A percentile compares a stretch with the other conserved stretches of the same genome.
Conservation (phyloP, 73 alveolate species). For the Tetrahymena elliotti region DNA sequence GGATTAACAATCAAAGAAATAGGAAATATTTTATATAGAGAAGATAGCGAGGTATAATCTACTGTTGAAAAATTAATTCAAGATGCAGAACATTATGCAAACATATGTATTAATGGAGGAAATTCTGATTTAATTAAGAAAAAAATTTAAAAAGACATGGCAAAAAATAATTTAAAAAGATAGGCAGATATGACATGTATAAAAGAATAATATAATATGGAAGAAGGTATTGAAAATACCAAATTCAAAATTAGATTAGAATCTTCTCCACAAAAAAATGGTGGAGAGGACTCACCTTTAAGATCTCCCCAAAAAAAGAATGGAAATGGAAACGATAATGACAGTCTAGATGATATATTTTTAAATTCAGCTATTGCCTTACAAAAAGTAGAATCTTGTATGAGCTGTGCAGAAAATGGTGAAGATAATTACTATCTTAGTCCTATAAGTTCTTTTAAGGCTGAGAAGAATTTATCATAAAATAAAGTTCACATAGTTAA, state of each 20-base stretch:
- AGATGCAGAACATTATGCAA: conserved; percentile 7
- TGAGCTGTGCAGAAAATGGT: not conserved
- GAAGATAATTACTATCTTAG: not conserved
- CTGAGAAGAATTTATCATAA: not conserved
- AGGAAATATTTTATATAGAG: conserved; percentile 39
- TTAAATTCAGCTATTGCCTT: not conserved
- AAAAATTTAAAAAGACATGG: not conserved
- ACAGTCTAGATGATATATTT: not conserved
- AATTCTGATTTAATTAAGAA: not conserved
- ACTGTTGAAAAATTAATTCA: conserved; percentile 3
- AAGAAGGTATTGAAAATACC: not conserved
- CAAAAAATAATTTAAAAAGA: not conserved
- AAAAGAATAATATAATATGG: not conserved
- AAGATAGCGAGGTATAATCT: conserved; percentile 12
- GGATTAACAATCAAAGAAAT: conserved; percentile 84
- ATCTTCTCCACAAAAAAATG: not conserved
- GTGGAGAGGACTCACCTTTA: not conserved
- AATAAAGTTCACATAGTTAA: not conserved
- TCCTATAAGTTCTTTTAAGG: not conserved
- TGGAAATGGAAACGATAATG: not conserved
- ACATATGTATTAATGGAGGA: not conserved
- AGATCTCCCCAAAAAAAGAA: not conserved
- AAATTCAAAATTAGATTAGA: not conserved
- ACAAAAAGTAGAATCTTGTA: not conserved
- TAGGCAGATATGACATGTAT: not conserved